Conservation (phyloP, 2,329 filamentous ascomycete genomes). For the Fusarium goolgardi region DNA sequence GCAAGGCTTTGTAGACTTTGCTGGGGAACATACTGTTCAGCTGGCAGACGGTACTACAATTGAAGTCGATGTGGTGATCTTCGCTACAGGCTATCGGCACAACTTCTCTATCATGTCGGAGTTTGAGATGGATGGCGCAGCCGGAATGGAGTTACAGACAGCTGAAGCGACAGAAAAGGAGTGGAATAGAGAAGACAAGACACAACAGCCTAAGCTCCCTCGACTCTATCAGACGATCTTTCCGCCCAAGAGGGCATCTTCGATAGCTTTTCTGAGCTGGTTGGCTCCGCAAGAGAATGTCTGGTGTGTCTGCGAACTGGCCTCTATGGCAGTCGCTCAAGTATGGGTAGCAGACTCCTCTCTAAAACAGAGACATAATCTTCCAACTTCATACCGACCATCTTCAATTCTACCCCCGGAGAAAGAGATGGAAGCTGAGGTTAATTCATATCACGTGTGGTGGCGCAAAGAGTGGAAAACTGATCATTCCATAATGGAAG, state of each 20-base stretch:
- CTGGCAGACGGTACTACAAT: neutral
- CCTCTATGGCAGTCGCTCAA: neutral
- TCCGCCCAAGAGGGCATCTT: neutral
- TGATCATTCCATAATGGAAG: neutral
- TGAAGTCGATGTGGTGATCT: neutral
- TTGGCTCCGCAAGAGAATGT: neutral
- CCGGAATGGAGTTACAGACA: neutral
- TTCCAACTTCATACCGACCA: neutral
- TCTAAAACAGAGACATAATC: neutral
- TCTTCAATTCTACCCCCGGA: neutral
- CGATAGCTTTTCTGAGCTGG: neutral
- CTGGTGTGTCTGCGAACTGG: neutral
- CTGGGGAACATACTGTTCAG: neutral
- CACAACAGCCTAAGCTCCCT: neutral
- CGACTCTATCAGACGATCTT: neutral
- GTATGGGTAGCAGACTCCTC: neutral
- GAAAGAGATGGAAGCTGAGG: neutral
- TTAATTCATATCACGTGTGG: neutral
- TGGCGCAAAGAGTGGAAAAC: neutral
- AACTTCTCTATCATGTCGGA: neutral
- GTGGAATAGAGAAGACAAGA: accelerated
- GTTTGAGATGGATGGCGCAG: neutral
- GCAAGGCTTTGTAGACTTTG: neutral
- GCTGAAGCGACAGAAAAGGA: neutral
- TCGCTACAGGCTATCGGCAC: neutral